Base-by-base conservation (phyloP, 2,329 filamentous ascomycete genomes). In the Podosphaera aphanis region DNA sequence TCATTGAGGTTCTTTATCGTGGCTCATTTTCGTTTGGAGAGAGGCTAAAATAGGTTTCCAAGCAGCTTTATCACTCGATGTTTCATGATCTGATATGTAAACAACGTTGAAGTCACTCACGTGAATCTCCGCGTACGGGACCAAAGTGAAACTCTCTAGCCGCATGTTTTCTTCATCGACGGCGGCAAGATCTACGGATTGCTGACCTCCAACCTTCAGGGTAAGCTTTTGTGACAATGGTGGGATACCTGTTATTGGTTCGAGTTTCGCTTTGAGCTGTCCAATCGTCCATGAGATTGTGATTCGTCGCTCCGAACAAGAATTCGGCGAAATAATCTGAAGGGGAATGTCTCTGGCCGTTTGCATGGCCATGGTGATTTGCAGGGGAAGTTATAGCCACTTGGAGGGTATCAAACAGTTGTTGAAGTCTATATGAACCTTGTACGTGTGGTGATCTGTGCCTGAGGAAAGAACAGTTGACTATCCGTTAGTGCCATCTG, bases 201-300 rank as follows among this genome's bases (percentile, higher is more conserved):
- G 70, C 54, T 74, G 69, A 47, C 65, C 63, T 29, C 71, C 67
- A 15, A 76, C 66, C 59, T 78, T 82, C 58, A 94, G 67, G 25
- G 68, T 76, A 50, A 98, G 70, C 50, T 68, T 74, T 62, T 95
- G 90, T 49, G 71, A 76, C 25, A 71, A 71, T 10, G 86, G 82
- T 15, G 90, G 88, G 33, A 95, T 77, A 50, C 90, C 90, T 1
- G 88, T 95, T 63, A 95, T 78, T 50, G 84, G 80, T 63, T 95
- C 88, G 44, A 98, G 76, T 62, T 90, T 92, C 45, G 70, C 64
- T 65, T 88, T 93, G 56, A 95, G 71, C 56, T 83, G 77, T 46
- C 71, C 69, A 58, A 98, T 79, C 50, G 79, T 79, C 90, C 90
- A 98, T 53, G 86, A 79, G 13, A 88, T 88, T 21, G 83, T 88